A percentile compares a stretch with the other conserved stretches of the same genome.
These are phyloP conservation scores for Babesia divergens DNA, from an alignment of 169 alveolate species.

Conservation along the genomic window DNA sequence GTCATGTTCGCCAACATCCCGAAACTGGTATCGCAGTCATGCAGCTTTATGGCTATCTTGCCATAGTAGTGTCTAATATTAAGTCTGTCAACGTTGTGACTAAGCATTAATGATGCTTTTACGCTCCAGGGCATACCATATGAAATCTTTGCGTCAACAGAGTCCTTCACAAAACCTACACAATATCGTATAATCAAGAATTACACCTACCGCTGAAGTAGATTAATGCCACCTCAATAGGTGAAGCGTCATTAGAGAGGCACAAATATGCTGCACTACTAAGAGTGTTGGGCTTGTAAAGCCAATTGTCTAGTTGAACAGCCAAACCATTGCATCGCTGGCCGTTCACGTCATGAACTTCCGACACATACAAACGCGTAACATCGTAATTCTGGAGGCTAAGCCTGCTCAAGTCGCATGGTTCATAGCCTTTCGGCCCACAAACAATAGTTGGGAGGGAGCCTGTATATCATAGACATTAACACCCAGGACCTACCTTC, in stretches of 20 bases:
- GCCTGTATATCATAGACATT: neutral
- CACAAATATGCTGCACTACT: neutral
- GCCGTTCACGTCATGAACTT: neutral
- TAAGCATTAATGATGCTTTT: neutral
- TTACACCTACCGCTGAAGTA: constrained; percentile 13
- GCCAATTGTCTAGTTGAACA: neutral
- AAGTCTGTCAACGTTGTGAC: neutral
- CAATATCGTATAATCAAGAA: neutral
- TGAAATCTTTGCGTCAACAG: neutral
- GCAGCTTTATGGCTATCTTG: neutral
- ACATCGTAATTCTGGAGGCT: neutral
- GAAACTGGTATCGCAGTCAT: neutral
- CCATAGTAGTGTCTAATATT: neutral
- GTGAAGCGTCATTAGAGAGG: neutral
- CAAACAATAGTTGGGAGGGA: neutral
- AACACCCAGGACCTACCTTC: neutral
- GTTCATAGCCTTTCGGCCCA: neutral
- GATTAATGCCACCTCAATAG: neutral
- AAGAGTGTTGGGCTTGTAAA: neutral
- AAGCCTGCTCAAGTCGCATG: constrained; percentile 11
- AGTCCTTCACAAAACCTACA: neutral
- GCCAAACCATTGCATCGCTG: neutral
- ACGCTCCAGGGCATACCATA: constrained; percentile 11
- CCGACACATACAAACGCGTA: neutral
- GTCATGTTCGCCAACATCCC: neutral